phyloP scores from a whole-genome alignment of 2,329 filamentous ascomycete species.

The Salinomyces thailandicus region DNA sequence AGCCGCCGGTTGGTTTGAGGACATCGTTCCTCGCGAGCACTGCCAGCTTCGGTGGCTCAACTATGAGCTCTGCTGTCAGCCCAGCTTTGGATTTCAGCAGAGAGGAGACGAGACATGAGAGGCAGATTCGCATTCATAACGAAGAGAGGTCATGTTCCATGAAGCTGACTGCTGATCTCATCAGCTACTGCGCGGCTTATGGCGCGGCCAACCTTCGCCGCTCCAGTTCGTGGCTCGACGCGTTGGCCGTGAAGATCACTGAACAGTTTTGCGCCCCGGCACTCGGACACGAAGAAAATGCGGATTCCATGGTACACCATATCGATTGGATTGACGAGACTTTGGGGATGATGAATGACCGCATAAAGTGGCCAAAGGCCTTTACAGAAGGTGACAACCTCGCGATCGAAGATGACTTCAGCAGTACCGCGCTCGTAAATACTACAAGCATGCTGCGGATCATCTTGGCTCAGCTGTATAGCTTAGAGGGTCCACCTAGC shows the following conservation, averaged over 20 bases:
- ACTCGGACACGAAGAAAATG: constrained; percentile 4
- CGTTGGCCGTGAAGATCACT: constrained; percentile 11
- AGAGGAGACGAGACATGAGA: constrained; percentile 21
- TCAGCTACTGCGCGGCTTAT: constrained; percentile 12
- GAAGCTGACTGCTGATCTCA: constrained; percentile 14
- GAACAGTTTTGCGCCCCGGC: constrained; percentile 9
- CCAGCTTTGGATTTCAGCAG: constrained; percentile 12
- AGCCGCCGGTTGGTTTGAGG: neutral
- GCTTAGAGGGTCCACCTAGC: constrained; percentile 8
- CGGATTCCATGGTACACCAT: constrained; percentile 12
- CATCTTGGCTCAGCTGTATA: constrained; percentile 44
- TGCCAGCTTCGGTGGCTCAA: constrained; percentile 9
- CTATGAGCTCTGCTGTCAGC: constrained; percentile 4
- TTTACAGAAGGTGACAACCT: constrained; percentile 11
- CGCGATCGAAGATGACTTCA: constrained; percentile 43
- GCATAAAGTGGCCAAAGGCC: constrained; percentile 5
- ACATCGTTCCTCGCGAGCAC: constrained; percentile 8
- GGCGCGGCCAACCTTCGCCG: neutral
- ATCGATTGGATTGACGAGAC: constrained; percentile 4
- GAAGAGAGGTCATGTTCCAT: constrained; percentile 18
- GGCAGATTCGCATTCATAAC: constrained; percentile 16
- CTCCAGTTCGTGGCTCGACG: constrained; percentile 14
- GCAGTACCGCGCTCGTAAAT: constrained; percentile 45
- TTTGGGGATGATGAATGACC: constrained; percentile 3
- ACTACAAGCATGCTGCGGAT: constrained; percentile 49